Evolutionary conservation across 164 flowering plant species (phyloP), one percentile per base, ranked within the genome.

Genomic region (Cinnamomum micranthum): DNA sequence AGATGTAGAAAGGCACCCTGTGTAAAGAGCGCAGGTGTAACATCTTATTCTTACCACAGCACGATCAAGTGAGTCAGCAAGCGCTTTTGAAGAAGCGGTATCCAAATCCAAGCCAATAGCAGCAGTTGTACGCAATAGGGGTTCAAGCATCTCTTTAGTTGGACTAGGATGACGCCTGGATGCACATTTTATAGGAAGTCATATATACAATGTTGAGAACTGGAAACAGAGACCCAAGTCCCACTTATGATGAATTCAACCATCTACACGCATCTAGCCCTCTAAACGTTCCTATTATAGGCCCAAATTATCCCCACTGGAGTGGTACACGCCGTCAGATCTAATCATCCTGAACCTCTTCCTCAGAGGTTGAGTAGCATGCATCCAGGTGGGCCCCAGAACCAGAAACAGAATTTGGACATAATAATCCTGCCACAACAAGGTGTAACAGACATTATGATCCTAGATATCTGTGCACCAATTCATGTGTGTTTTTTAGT

Each of bases 91-190:
- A 72, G 99, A 90, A 55, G 99, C 90, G 58, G 88, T 83, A 82
- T 95, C 99, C 88, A 95, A 88, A 82, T 68, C 70, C 65, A 93
- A 76, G 77, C 98, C 99, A 81, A 91, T 83, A 79, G 99, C 90
- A 76, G 89, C 90, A 80, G 99, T 92, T 73, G 95, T 94, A 31
- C 91, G 95, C 71, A 94, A 77, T 73, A 95, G 79, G 70, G 99
- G 98, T 82, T 95, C 97, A 75, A 95, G 98, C 98, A 93, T 95
- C 81, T 95, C 99, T 71, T 83, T 87, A 13, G 97, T 91, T 33
- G 99, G 99, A 81, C 80, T 87, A 55, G 99, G 99, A 86, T 96
- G 99, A 22, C 99, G 98, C 86, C 99, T 96, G 88, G 80, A 84
- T 12, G 35, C 19, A 78, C 50, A 65, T 67, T 28, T 50, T 71